A percentile compares a stretch with the other conserved stretches of the same genome.
These are phyloP conservation scores for Fusarium sp. DNA, from an alignment of 2,329 filamentous ascomycete genomes.

Conservation along the genomic window DNA sequence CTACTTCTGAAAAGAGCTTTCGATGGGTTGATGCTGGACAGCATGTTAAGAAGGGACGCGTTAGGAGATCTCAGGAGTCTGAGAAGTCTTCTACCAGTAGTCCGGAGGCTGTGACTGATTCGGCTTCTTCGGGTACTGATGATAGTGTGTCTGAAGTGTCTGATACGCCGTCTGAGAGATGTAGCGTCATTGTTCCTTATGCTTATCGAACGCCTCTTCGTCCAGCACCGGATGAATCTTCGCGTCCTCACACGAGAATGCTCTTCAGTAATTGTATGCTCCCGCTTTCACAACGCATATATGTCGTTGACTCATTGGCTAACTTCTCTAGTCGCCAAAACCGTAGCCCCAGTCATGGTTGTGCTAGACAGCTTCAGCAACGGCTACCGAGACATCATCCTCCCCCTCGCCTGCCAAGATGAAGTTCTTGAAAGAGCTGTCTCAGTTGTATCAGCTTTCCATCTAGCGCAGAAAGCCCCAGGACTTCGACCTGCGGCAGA, in stretches of 20 bases:
- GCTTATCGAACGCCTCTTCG: slow-evolving; percentile 18
- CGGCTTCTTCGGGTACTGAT: slow-evolving; percentile 18
- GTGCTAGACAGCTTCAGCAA: slow-evolving; percentile 52
- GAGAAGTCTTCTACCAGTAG: not conserved
- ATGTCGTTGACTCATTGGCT: not conserved
- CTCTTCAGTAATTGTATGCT: slow-evolving; percentile 52
- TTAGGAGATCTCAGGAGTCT: not conserved
- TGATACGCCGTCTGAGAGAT: slow-evolving; percentile 6
- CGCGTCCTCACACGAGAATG: slow-evolving; percentile 48
- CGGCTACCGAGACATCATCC: slow-evolving; percentile 54
- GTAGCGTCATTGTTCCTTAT: slow-evolving; percentile 7
- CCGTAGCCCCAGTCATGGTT: slow-evolving; percentile 55
- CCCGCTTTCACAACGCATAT: too few relatives aligned
- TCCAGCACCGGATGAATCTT: slow-evolving; percentile 41
- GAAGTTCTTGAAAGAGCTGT: slow-evolving; percentile 52
- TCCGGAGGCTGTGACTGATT: not conserved
- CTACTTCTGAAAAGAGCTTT: slow-evolving; percentile 10
- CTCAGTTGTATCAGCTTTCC: slow-evolving; percentile 54
- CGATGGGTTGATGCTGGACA: slow-evolving; percentile 34
- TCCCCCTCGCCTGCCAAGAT: slow-evolving; percentile 55
- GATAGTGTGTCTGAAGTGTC: slow-evolving; percentile 17
- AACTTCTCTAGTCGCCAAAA: slow-evolving; percentile 47
- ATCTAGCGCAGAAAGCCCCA: slow-evolving; percentile 50
- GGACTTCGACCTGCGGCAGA: slow-evolving; percentile 49
- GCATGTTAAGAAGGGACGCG: slow-evolving; percentile 13